Base-by-base conservation (phyloP, 306 rosid genomes). In the Albizia julibrissin region DNA sequence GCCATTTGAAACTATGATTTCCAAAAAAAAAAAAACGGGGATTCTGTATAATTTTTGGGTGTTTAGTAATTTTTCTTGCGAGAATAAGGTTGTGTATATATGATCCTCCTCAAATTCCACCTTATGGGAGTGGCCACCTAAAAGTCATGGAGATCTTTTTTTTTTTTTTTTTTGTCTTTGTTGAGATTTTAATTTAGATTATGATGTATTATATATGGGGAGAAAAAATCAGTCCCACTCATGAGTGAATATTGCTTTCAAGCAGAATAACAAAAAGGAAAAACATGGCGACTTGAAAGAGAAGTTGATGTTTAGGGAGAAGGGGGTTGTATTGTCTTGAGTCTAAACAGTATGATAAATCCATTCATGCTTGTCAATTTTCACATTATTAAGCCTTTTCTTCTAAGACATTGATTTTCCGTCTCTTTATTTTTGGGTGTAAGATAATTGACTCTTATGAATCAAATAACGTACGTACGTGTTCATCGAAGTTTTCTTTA, bases 171-270 rank as follows among this genome's bases (percentile, higher is more conserved):
- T 64, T 62, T 37, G 6, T 26, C n/a, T 66, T 66, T 4, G 31
- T 65, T 65, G 34, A 50, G 6, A 59, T 29, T 2, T 43, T 29
- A 15, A 59, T 9, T 43, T 43, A 5, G 47, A 70, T 80, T 21
- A 40, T 39, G 61, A 18, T 29, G 14, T 56, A 15, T 79, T 54
- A 14, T 69, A 12, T 7, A 22, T 24, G 13, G 31, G 65, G 6
- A 22, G 27, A 19, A 56, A 78, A 78, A 22, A 4, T 37, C 14
- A 34, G 44, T 24, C 33, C 61, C 21, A 42, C 43, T 62, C 13
- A 8, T 37, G 49, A 15, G 61, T 52, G 7, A 65, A 52, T 42
- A 69, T 49, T 50, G 76, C 82, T 69, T 69, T 79, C 76, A 24
- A 50, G 56, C 31, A 52, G 31, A 47, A n/a, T 13, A 31, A 29